Percentiles rank a stretch among this genome's conserved stretches.
Evolutionary conservation across 495 filamentous ascomycete species (phyloP).

Genomic region (Trichoderma reesei): DNA sequence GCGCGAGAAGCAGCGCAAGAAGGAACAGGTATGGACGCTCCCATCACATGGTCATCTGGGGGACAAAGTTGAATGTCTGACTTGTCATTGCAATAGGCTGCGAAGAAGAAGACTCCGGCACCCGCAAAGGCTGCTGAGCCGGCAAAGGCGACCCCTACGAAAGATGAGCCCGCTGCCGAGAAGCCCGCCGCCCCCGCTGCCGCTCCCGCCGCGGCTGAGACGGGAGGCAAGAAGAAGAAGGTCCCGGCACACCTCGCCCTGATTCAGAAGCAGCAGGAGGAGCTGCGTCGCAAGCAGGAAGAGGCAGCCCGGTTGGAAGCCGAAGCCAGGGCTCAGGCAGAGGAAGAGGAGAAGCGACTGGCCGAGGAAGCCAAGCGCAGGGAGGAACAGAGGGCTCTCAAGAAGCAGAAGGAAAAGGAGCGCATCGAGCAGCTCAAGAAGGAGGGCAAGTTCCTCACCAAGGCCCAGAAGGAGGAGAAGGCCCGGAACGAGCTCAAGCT

Average conservation of each 20-base stretch:
- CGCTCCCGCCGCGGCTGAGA: slow-evolving; percentile 36
- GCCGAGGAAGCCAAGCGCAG: slow-evolving; percentile 56
- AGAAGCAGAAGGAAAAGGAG: slow-evolving; percentile 94
- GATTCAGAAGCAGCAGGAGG: slow-evolving; percentile 89
- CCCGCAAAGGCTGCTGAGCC: slow-evolving; percentile 42
- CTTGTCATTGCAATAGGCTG: slow-evolving; percentile 34
- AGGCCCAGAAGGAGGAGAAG: slow-evolving; percentile 84
- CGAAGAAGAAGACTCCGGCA: slow-evolving; percentile 55
- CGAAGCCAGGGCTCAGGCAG: slow-evolving; percentile 65
- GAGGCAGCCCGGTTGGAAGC: slow-evolving; percentile 56
- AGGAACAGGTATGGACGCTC: slow-evolving; percentile 57
- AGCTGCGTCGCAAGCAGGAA: slow-evolving; percentile 61
- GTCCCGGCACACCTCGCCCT: slow-evolving; percentile 69
- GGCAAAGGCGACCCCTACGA: slow-evolving; percentile 32
- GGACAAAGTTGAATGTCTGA: slow-evolving; percentile 13
- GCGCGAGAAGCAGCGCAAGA: slow-evolving; percentile 88
- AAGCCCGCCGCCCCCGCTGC: slow-evolving; percentile 22
- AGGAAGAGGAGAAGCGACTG: slow-evolving; percentile 55
- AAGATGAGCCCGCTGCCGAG: slow-evolving; percentile 22
- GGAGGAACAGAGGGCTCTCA: slow-evolving; percentile 49
- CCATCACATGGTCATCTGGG: neutral
- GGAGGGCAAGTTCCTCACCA: slow-evolving; percentile 90
- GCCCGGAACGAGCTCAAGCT: slow-evolving; percentile 73
- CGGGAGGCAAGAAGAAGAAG: slow-evolving; percentile 77
- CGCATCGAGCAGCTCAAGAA: slow-evolving; percentile 91